Evolutionary conservation across 306 rosid species (phyloP).

Genomic region (Erythrophleum fordii): DNA sequence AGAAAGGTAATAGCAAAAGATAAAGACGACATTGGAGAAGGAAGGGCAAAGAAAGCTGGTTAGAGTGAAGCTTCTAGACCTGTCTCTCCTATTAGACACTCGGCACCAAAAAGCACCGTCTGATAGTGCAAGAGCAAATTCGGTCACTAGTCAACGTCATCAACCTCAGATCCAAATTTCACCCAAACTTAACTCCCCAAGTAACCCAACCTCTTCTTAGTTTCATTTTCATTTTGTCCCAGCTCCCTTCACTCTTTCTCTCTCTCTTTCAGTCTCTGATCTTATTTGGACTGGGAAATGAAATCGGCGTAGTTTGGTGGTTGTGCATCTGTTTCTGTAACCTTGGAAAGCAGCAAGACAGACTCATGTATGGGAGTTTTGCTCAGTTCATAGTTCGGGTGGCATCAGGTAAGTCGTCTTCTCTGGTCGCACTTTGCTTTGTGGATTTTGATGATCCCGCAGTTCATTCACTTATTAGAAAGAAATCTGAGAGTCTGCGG

Average conservation of each 20-base stretch:
- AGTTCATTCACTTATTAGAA: not conserved
- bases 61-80: not conserved
- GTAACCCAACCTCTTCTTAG: not conserved
- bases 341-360: not conserved
- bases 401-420: constrained; percentile 34
- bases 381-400: constrained; percentile 24
- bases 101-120: not conserved
- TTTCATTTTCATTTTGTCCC: not conserved
- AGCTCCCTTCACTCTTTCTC: not conserved
- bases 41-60: not conserved
- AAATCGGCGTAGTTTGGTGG: not conserved
- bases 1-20: not conserved
- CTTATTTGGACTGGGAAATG: not conserved
- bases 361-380: constrained; percentile 32
- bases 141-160: constrained; percentile 40
- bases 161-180: constrained; percentile 41
- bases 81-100: not conserved
- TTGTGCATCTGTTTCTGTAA: not conserved
- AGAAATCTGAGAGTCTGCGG: not conserved
- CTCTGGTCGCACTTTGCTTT: not conserved
- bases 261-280: not conserved
- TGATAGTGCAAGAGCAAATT: not conserved
- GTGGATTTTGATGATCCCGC: not conserved
- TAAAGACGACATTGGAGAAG: not conserved
- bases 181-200: constrained; percentile 17